Evolutionary conservation across 208 protist genomes (phyloP), one percentile per base, ranked within the genome.

Genomic region (Trypanosoma avium): DNA sequence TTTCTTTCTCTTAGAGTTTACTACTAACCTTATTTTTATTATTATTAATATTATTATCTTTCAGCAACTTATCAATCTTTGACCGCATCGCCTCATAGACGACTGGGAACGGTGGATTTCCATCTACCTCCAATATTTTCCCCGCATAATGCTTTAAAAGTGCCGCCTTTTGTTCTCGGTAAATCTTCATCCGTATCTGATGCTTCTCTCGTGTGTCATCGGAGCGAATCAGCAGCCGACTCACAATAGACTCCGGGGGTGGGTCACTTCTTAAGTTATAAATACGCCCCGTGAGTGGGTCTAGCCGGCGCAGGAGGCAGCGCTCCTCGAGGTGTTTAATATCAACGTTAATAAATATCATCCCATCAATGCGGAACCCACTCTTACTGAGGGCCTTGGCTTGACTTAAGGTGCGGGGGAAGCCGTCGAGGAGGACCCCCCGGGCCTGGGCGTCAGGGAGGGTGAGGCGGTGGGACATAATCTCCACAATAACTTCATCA

Each of bases 361-460:
- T 74, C 35, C 81, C 77, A 64, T 92, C 84, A 30, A 94, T 76
- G 26, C 71, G 43, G 60, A 91, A 84, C 9, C 85, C 84, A 21
- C 66, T 77, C 12, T 61, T 49, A 8, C 58, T 58, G 9, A 94
- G 72, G 58, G 69, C 70, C 62, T 88, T 27, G 1, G 96, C 96
- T 71, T 98, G 97, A 17, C 61, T 49, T n/a, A 93, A 59, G 2
- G 90, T 98, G 19, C 96, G 84, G 32, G 97, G 97, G 66, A 95
- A 98, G 40, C 97, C 97, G 68, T 98, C 97, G 24, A 98, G 76
- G 29, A 98, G 30, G 40, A 89, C 92, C 22, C 87, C 83, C 33
- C 67, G 43, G 42, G 77, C 64, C 61, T 81, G 57, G 42, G 65
- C 78, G 33, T 84, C 66, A 3, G 66, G 50, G 2, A 59, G 53